Base-by-base conservation (phyloP, 192 early-diverging fungal genomes). In the Coemansia sp. region DNA sequence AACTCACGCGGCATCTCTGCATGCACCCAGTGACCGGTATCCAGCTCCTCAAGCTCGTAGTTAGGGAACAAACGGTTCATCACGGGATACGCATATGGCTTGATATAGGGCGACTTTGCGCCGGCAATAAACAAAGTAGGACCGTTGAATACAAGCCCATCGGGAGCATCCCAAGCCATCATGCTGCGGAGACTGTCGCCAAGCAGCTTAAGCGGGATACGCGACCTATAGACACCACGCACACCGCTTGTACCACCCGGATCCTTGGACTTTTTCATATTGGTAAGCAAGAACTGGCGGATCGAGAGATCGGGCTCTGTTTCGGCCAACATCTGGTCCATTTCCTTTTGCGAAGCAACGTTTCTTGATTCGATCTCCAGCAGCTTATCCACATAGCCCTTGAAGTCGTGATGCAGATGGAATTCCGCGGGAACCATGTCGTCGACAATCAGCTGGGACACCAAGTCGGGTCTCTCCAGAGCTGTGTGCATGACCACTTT, bases 1-100 rank as follows among this genome's bases (percentile, higher is more conserved):
- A 91, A 91, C 62, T 89, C 88, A 4, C 79, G 72, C 23, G 90
- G 89, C 67, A 83, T 89, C 70, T 91, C 87, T 0, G 89, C 84
- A 72, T 91, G 90, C n/a, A 89, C 89, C 96, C 96, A 98, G 70
- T 98, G 96, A 0, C 95, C 95, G 20, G 94, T 86, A 51, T 97
- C 87, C 21, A 98, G 66, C 57, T 80, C 76, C 13, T 71, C 71
- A 25, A 96, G 61, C 58, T 83, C 63, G 4, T 86, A 71, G 21
- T 90, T 70, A 2, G 96, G 93, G 66, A 98, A 98, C 45, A 86
- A 84, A 12, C 62, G 40, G 45, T 73, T 57, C 61, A 98, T 96
- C 13, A 46, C 63, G 9, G 84, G 80, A 13, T 84, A 70, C 53
- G 72, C 55, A 25, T 82, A 28, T 4, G 87, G 86, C 16, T 73